These are phyloP conservation scores for Crithidia acanthocephali DNA, from an alignment of 208 protist genomes.

Conservation along the genomic window DNA sequence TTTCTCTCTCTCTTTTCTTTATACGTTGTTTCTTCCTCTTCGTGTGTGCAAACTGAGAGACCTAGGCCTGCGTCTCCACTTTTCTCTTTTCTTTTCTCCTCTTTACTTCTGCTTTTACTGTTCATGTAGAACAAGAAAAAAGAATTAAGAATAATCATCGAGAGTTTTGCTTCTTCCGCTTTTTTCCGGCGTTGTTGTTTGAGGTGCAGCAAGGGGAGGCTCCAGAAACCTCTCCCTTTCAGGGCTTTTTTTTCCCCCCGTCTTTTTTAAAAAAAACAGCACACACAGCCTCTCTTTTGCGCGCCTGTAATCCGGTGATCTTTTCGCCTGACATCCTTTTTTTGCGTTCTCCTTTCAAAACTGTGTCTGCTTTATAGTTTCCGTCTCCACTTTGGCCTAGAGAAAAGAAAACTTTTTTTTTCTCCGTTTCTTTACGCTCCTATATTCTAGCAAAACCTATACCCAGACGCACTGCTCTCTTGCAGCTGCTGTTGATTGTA, in stretches of 20 bases:
- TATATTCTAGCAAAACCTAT: slow-evolving; percentile 1
- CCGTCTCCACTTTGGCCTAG: no score
- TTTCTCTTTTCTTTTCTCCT: no score
- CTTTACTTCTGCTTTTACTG: no score
- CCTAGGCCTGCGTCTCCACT: no score
- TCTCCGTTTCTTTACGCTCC: slow-evolving; percentile 7
- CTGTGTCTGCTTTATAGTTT: no score
- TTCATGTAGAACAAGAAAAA: neutral
- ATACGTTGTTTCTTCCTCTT: no score
- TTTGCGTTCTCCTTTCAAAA: neutral
- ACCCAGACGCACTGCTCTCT: neutral
- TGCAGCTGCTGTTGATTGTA: neutral
- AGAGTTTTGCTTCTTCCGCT: neutral
- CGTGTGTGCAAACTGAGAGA: no score
- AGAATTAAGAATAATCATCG: neutral
- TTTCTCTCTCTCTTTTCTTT: no score
- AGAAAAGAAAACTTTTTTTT: neutral
- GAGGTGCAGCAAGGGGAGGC: neutral
- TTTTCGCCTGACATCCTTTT: neutral
- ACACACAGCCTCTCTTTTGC: no score
- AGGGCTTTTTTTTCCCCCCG: neutral
- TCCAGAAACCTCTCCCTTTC: neutral
- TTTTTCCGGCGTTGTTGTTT: neutral
- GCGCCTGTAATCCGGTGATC: neutral
- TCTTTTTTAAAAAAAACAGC: no score